Evolutionary conservation across 371 early-diverging fungal species (phyloP), one percentile per base, ranked within the genome.

Genomic region (Entomophthora muscae): DNA sequence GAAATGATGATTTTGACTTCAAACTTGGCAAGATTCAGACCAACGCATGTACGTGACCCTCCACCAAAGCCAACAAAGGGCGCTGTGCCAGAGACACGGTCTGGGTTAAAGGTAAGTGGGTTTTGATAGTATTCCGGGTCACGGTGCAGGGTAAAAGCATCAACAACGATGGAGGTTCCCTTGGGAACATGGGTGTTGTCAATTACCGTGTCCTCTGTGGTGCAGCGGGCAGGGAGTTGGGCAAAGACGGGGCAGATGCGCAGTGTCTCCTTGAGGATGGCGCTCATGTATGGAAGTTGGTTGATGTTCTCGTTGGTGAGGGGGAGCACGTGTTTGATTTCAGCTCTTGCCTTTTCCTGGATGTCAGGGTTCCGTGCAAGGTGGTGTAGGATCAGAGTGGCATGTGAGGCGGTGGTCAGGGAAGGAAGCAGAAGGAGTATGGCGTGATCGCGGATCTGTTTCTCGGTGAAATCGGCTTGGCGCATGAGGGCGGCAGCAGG

Each of bases 1-100:
- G 76, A 62, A n/a, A 79, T 66, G 1, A 78, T 24, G 12, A 79
- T 67, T 21, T 77, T 72, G 67, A 77, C 78, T 27, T 78, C 78
- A 7, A 74, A 65, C 63, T 79, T 66, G 1, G 79, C 73, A 61
- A 83, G 80, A 51, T 79, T 75, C 73, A 76, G 71, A 42, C 80
- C 83, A 52, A 80, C 68, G 53, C 83, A 81, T 17, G 42, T 7
- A 12, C 58, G 17, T 3, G 10, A 27, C 24, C 58, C 58, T 3
- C 58, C 58, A 17, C 58, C 58, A 31, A 57, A 57, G 17, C 58
- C 32, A n/a, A 23, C 30, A 31, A 57, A 57, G 22, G 55, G 55
- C 3, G 55, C 55, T 10, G 12, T 55, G 28, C 28, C 55, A 12
- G 64, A 77, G 74, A 78, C 80, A 30, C 81, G 69, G 23, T 77